These are phyloP conservation scores for Podospora tetraspora DNA, from an alignment of 495 filamentous ascomycete genomes.

Conservation along the genomic window DNA sequence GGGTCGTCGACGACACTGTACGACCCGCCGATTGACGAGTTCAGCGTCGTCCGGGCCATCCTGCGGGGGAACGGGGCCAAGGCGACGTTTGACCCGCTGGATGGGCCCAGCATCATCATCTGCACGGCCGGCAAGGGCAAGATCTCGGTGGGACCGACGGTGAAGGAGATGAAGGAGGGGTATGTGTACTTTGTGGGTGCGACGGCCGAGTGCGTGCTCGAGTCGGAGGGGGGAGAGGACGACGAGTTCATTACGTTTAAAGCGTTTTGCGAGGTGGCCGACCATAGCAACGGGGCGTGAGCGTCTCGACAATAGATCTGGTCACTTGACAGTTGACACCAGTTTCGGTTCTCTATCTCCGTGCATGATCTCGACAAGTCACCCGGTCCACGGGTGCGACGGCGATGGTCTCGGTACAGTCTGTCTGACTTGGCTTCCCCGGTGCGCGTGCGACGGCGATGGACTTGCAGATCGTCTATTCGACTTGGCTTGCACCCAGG, in stretches of 20 bases:
- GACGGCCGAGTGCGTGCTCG: constrained; percentile 74
- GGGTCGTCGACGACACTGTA: constrained; percentile 67
- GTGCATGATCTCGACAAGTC: too few species aligned
- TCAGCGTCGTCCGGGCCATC: constrained; percentile 79
- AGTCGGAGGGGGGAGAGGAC: constrained; percentile 52
- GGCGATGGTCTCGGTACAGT: not conserved
- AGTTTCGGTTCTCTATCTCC: too few species aligned
- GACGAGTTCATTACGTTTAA: constrained; percentile 81
- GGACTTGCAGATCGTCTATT: not conserved
- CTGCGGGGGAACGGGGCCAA: constrained; percentile 66
- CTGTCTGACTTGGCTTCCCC: not conserved
- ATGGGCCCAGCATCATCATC: constrained; percentile 87
- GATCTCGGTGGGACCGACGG: constrained; percentile 70
- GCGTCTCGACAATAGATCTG: not conserved
- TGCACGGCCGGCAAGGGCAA: constrained; percentile 76
- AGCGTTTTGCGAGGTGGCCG: constrained; percentile 83
- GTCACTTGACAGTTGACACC: not conserved
- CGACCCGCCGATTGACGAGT: constrained; percentile 95
- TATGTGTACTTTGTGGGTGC: constrained; percentile 93
- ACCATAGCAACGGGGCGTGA: constrained; percentile 26
- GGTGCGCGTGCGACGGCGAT: not conserved
- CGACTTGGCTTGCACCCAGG: not conserved
- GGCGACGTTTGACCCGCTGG: constrained; percentile 78
- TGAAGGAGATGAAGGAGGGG: constrained; percentile 62
- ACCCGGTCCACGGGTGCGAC: not conserved